phyloP scores from a whole-genome alignment of 371 early-diverging fungal genomes.

The Phascolomyces articulosus region DNA sequence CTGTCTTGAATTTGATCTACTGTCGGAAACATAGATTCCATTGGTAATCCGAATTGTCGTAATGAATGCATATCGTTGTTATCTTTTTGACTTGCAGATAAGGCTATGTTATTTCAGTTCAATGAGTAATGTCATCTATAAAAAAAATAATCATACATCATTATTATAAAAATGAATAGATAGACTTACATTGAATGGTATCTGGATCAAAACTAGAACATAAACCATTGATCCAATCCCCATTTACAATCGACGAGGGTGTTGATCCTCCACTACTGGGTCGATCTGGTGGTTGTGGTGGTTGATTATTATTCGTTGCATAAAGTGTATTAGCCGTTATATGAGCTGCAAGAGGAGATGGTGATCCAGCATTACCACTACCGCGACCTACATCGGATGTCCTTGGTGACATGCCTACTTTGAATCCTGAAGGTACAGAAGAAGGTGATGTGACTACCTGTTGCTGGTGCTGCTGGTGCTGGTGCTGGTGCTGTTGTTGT shows the following conservation, averaged over 20 bases:
- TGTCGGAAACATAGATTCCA: conserved; percentile 23
- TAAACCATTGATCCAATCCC: conserved; percentile 48
- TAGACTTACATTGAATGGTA: conserved; percentile 16
- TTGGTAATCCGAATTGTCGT: conserved; percentile 38
- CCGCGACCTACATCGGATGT: conserved; percentile 13
- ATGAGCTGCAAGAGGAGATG: neutral
- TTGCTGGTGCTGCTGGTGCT: conserved; percentile 5
- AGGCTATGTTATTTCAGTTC: neutral
- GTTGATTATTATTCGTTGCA: neutral
- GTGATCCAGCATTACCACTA: neutral
- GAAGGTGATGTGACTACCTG: neutral
- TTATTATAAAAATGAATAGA: no score
- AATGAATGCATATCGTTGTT: conserved; percentile 30
- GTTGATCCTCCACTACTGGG: conserved; percentile 27
- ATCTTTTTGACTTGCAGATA: conserved; percentile 1
- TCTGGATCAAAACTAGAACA: conserved; percentile 28
- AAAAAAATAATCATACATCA: neutral
- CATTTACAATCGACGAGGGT: conserved; percentile 27
- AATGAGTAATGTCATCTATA: no score
- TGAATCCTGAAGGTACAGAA: neutral
- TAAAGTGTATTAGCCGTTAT: neutral
- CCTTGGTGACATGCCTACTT: conserved; percentile 6
- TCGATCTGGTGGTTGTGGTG: conserved; percentile 5
- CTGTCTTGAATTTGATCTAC: conserved; percentile 14
- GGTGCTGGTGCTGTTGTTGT: conserved; percentile 8